Conservation (phyloP, 225 moss, liverwort and hornwort species). For the Polytrichum commune region DNA sequence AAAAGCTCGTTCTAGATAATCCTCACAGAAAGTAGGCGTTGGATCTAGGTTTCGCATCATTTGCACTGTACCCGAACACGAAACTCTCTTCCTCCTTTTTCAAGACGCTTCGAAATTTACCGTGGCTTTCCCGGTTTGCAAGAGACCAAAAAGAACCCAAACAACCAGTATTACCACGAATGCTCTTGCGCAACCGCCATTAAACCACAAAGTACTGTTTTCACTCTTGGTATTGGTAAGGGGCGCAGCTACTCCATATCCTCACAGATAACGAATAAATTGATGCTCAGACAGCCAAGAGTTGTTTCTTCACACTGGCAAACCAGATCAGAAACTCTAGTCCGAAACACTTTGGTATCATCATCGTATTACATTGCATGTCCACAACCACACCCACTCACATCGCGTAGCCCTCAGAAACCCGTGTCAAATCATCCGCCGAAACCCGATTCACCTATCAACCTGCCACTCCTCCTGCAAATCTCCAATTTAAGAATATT, state of each 20-base stretch:
- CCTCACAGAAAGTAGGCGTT: no score
- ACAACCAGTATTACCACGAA: background rate
- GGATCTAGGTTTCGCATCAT: no score
- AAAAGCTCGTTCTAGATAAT: no score
- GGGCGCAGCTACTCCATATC: no score
- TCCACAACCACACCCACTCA: background rate
- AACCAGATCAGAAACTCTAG: conserved; percentile 17
- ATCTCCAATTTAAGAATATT: background rate
- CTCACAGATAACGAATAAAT: no score
- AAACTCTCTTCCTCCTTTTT: accelerated
- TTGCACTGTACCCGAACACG: no score
- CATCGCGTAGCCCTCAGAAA: conserved; percentile 12
- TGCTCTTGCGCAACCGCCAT: no score
- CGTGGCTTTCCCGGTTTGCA: no score
- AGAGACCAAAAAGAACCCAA: conserved; percentile 1
- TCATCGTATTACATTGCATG: background rate
- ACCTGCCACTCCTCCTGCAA: background rate
- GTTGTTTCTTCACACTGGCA: conserved; percentile 7
- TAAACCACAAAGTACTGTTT: no score
- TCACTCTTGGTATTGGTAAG: no score
- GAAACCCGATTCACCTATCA: background rate
- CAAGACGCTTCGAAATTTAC: no score
- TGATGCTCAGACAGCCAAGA: conserved; percentile 8
- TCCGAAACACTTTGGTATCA: conserved; percentile 21
- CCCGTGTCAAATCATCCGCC: conserved; percentile 20